Base-by-base conservation (phyloP, 768 basidiomycete species). In the Phanerodontia chrysosporium region DNA sequence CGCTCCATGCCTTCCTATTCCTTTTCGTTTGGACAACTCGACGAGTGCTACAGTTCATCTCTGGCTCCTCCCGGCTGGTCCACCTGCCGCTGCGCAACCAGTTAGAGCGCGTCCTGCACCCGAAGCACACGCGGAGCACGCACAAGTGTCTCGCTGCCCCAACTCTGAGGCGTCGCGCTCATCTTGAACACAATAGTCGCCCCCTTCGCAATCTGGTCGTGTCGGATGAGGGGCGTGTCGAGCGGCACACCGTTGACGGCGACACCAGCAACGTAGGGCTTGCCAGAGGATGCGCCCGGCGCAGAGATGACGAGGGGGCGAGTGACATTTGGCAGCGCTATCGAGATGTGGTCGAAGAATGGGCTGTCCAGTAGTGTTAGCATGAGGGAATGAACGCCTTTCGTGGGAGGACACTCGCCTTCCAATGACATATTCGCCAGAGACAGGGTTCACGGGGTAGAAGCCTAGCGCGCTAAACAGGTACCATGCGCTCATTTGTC, bases 401-500 rank as follows among this genome's bases (percentile, higher is more conserved):
- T 36, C 2, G 29, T 22, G 29, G 18, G 39, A 21, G 9, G 28
- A 9, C 10, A 77, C 80, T 45, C 66, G 87, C 88, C 84, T 83
- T 62, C 90, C 91, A 48, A 94, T 76, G 57, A 91, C 76, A 61
- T 92, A 93, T 65, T 83, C 82, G 1, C 82, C 84, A 0, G 86
- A 88, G 0, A 87, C 87, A 0, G 91, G 91, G 67, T 92, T 87
- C 42, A 92, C 89, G 36, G 89, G 90, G 64, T 93, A 93, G 70
- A 93, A 89, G 1, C 91, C 90, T 71, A 94, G 78, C 0, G 89
- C 83, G 51, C 83, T 86, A 73, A 91, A 92, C 14, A 92, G 78
- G 64, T 86, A 92, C 91, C 91, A 93, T 0, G 90, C 88, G 65
- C 87, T 90, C 91, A 93, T 93, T 69, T 94, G 91, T 1, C 91